phyloP scores from a whole-genome alignment of 768 basidiomycete genomes.

The Termitomyces sp. region DNA sequence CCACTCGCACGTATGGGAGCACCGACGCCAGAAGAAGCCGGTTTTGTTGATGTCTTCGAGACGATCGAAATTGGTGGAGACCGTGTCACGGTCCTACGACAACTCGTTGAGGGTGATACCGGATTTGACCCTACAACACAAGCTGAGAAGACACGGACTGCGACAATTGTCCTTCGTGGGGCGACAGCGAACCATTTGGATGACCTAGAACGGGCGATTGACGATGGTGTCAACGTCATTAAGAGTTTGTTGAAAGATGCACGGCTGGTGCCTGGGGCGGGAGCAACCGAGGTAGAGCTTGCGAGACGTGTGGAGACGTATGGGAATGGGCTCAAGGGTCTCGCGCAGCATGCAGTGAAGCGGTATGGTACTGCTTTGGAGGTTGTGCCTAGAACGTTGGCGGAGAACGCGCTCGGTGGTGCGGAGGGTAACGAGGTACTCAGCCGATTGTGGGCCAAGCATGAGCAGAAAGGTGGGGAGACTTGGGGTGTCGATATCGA shows the following conservation, averaged over 20 bases:
- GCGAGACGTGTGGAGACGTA: slow-evolving; percentile 78
- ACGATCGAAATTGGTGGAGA: slow-evolving; percentile 96
- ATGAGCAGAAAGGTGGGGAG: slow-evolving; percentile 70
- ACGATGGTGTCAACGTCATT: slow-evolving; percentile 96
- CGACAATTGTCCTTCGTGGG: slow-evolving; percentile 93
- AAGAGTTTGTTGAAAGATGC: slow-evolving; percentile 88
- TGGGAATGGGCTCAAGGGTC: slow-evolving; percentile 83
- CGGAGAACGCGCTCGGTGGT: slow-evolving; percentile 93
- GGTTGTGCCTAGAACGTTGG: slow-evolving; percentile 86
- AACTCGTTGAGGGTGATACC: slow-evolving; percentile 62
- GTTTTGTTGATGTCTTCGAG: slow-evolving; percentile 91
- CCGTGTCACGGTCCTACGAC: slow-evolving; percentile 93
- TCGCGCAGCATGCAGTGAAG: slow-evolving; percentile 91
- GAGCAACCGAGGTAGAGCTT: slow-evolving; percentile 92
- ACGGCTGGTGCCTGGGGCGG: slow-evolving; percentile 89
- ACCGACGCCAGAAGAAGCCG: slow-evolving; percentile 94
- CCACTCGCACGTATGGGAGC: slow-evolving; percentile 95
- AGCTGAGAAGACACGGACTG: slow-evolving; percentile 77
- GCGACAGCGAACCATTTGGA: slow-evolving; percentile 93
- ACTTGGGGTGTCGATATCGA: slow-evolving; percentile 87
- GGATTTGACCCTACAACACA: slow-evolving; percentile 47
- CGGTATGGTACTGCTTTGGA: slow-evolving; percentile 87
- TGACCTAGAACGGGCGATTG: slow-evolving; percentile 93
- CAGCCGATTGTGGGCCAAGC: slow-evolving; percentile 85
- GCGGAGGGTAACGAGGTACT: slow-evolving; percentile 90